Evolutionary conservation across 2,329 filamentous ascomycete genomes (phyloP).

Genomic region (Emericellopsis atlantica): DNA sequence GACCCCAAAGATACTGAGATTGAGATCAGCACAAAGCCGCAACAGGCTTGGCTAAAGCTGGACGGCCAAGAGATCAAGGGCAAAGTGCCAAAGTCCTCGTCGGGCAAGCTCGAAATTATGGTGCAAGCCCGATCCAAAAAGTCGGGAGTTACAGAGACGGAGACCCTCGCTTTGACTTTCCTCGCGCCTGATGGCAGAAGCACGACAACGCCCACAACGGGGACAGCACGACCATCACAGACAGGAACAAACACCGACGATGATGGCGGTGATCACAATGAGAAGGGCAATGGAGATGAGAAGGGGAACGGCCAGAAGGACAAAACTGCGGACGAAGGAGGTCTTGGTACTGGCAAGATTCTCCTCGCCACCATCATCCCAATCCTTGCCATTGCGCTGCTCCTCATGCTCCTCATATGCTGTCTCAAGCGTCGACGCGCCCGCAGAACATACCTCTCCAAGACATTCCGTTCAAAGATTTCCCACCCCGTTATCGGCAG

Average conservation of each 20-base stretch:
- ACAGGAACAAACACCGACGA: constrained; percentile 6
- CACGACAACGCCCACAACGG: constrained; percentile 8
- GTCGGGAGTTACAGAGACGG: constrained; percentile 19
- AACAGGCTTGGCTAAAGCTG: constrained; percentile 29
- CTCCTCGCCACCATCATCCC: constrained; percentile 32
- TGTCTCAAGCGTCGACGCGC: constrained; percentile 17
- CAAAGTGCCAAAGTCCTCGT: constrained; percentile 20
- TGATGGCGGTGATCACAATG: constrained; percentile 3
- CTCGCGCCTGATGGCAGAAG: constrained; percentile 12
- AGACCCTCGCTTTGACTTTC: constrained; percentile 23
- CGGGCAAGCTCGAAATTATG: constrained; percentile 16
- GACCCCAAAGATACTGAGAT: constrained; percentile 24
- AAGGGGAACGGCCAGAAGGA: constrained; percentile 3
- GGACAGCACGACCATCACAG: constrained; percentile 9
- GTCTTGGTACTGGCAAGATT: constrained; percentile 18
- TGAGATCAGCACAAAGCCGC: constrained; percentile 19
- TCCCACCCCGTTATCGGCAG: constrained; percentile 16
- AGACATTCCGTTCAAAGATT: constrained; percentile 17
- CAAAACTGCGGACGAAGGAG: constrained; percentile 6
- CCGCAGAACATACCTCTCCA: constrained; percentile 13
- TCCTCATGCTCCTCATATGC: constrained; percentile 19
- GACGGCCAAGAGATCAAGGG: constrained; percentile 26
- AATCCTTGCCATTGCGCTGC: constrained; percentile 19
- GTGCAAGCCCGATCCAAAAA: constrained; percentile 19
- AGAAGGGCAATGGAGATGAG: constrained; percentile 5